Evolutionary conservation across 1,139 yeast species (phyloP).

Genomic region (Zygoascus hellenicus): DNA sequence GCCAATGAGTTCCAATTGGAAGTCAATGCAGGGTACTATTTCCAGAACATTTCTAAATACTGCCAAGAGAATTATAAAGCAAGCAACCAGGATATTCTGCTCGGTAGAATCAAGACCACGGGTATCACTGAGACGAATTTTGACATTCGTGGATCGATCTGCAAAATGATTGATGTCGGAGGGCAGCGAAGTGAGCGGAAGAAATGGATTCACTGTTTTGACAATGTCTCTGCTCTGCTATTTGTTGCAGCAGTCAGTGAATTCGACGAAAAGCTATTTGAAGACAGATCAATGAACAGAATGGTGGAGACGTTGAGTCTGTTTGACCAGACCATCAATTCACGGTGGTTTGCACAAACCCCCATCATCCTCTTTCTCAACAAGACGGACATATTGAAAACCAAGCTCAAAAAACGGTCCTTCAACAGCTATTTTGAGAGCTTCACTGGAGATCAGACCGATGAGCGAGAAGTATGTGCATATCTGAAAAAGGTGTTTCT

Average conservation of each 20-base stretch:
- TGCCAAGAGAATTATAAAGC: conserved; percentile 64
- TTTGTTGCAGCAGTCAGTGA: conserved; percentile 92
- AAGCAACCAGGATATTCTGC: conserved; percentile 74
- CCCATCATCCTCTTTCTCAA: conserved; percentile 86
- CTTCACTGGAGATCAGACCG: conserved; percentile 11
- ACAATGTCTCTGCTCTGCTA: conserved; percentile 80
- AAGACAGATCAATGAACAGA: conserved; percentile 82
- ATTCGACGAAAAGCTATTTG: conserved; percentile 87
- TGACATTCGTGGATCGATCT: conserved; percentile 53
- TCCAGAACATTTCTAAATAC: conserved; percentile 60
- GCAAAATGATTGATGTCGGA: conserved; percentile 89
- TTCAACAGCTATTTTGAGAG: conserved; percentile 18
- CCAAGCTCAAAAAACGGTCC: conserved; percentile 56
- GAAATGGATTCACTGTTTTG: conserved; percentile 95
- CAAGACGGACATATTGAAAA: conserved; percentile 75
- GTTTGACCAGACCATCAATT: conserved; percentile 80
- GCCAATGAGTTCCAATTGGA: conserved; percentile 79
- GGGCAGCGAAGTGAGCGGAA: conserved; percentile 93
- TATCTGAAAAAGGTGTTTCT: conserved; percentile 26
- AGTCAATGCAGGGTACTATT: conserved; percentile 71
- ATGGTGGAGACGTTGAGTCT: conserved; percentile 86
- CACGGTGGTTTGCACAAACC: conserved; percentile 76
- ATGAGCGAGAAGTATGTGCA: conserved; percentile 23
- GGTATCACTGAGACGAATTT: conserved; percentile 90
- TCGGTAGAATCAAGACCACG: conserved; percentile 90